Evolutionary conservation across 192 early-diverging fungal genomes (phyloP).

Genomic region (Kickxella alabastrina): DNA sequence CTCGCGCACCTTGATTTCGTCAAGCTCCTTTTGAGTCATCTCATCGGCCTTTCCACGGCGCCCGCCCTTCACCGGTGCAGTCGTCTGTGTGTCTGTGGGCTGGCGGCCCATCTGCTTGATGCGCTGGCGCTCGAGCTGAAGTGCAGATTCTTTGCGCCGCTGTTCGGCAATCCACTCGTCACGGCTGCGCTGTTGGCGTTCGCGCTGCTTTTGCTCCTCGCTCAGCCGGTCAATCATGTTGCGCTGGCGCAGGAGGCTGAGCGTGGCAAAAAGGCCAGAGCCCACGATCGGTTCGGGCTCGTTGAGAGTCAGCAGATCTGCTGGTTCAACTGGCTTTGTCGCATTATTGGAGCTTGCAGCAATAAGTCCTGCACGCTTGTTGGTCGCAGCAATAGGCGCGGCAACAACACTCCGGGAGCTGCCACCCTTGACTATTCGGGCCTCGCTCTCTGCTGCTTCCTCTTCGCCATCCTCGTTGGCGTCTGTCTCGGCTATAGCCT

Average conservation of each 20-base stretch:
- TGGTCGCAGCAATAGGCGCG: neutral
- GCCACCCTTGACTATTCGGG: conserved; percentile 6
- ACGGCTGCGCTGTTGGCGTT: conserved; percentile 47
- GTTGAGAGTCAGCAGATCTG: neutral
- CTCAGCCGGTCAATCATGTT: conserved; percentile 63
- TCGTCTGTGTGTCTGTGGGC: conserved; percentile 22
- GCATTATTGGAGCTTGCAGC: neutral
- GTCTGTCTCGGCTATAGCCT: neutral
- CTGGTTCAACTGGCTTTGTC: neutral
- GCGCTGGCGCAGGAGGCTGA: conserved; percentile 77
- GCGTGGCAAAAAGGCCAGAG: conserved; percentile 74
- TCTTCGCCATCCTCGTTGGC: neutral
- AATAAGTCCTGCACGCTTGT: neutral
- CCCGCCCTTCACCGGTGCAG: neutral
- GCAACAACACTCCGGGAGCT: neutral
- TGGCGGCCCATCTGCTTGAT: conserved; percentile 58
- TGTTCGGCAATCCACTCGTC: conserved; percentile 72
- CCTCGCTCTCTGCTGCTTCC: conserved; percentile 6
- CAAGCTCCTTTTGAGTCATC: conserved; percentile 31
- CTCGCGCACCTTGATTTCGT: conserved; percentile 41
- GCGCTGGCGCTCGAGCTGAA: conserved; percentile 61
- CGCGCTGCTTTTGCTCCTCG: conserved; percentile 64
- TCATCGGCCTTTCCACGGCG: conserved; percentile 45
- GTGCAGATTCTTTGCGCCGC: conserved; percentile 54
- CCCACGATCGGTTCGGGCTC: conserved; percentile 71